Percentiles rank a stretch among this genome's conserved stretches.
These are phyloP conservation scores for Sonneratia alba DNA, from an alignment of 345 rosid species.

Conservation along the genomic window DNA sequence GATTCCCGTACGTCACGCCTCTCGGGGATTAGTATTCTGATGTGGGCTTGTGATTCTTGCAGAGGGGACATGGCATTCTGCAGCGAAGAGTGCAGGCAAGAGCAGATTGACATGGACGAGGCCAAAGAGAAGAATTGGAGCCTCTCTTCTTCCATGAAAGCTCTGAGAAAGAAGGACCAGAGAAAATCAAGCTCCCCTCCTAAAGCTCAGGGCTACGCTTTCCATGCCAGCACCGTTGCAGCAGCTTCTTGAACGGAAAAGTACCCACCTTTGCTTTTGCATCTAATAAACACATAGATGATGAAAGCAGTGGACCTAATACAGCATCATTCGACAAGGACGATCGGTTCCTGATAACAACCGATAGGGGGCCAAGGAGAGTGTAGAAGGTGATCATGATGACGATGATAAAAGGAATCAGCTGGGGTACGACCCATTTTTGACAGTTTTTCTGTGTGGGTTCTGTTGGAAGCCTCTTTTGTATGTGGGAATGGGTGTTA, in stretches of 20 bases:
- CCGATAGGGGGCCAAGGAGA: not conserved
- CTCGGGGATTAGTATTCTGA: too few species aligned
- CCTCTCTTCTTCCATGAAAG: constrained; percentile 22
- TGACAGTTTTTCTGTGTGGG: too few species aligned
- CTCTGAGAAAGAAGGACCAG: constrained; percentile 16
- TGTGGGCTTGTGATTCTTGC: not conserved
- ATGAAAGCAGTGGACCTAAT: not conserved
- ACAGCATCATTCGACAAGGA: too few species aligned
- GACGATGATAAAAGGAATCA: not conserved
- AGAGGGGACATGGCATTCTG: constrained; percentile 7
- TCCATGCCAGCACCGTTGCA: constrained; percentile 11
- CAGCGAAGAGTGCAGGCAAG: constrained; percentile 5
- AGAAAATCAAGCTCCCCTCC: constrained; percentile 11
- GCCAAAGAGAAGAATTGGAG: constrained; percentile 9
- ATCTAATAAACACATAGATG: too few species aligned
- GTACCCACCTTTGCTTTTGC: too few species aligned
- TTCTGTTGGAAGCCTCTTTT: too few species aligned
- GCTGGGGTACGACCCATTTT: too few species aligned
- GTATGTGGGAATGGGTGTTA: too few species aligned
- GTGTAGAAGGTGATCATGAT: not conserved
- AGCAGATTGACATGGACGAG: constrained; percentile 2
- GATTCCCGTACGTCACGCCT: too few species aligned
- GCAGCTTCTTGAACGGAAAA: constrained; percentile 4
- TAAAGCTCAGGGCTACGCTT: constrained; percentile 9
- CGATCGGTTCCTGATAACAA: too few species aligned